Evolutionary conservation across 2,329 filamentous ascomycete genomes (phyloP), one percentile per base, ranked within the genome.

Genomic region (Biscogniauxia mediterranea): DNA sequence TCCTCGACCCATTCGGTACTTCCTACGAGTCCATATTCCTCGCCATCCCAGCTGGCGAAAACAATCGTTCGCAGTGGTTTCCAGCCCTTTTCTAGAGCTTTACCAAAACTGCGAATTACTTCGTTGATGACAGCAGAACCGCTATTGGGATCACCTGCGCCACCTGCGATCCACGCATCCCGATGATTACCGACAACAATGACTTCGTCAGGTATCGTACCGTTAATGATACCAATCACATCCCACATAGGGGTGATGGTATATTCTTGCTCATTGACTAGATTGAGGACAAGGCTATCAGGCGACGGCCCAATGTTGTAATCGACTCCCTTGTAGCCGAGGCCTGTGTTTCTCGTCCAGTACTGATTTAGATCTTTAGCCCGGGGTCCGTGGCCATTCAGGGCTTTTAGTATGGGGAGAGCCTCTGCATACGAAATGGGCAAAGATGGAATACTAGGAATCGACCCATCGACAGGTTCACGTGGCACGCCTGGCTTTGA

Each of bases 1-100:
- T 97, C 92, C 72, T 97, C 93, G 0, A 97, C 92, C 92, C 93
- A 97, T 72, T 97, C 93, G 0, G 93, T 96, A 57, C 89, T 92
- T 4, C 93, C 93, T 15, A 97, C 76, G 5, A 97, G 82, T 0
- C 90, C 92, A 67, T 97, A 96, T 75, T 97, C 93, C 76, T 92
- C 89, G 32, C 88, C 89, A 64, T 92, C 89, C 89, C 89, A 92
- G 73, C 85, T 89, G 21, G 90, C 93, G 71, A 97, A 94, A 50
- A 97, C 91, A 60, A 98, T 92, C 0, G 94, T 98, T 21, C 94
- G 89, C 20, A 93, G 82, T 0, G 95, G 91, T 74, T 89, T 92
- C 91, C 91, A 96, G 15, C 91, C 92, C 21, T 80, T 82, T 19
- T 85, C 80, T 1, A 91, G 73, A 19, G 91, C 89, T 57, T 84